A percentile compares a stretch with the other conserved stretches of the same genome.
Evolutionary conservation across 192 early-diverging fungal species (phyloP).

Genomic region (Backusella circina): DNA sequence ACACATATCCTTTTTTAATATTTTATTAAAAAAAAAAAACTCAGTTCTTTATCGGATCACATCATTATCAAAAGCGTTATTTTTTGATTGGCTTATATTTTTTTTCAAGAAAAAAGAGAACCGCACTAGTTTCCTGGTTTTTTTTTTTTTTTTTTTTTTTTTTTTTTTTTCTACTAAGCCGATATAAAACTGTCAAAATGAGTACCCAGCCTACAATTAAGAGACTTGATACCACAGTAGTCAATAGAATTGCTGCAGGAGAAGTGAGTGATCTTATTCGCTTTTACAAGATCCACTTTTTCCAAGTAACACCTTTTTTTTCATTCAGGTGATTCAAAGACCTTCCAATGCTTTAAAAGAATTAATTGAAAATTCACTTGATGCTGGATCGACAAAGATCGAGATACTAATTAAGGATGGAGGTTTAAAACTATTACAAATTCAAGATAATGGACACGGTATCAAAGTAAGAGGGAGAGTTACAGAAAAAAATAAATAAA

Average conservation of each 20-base stretch:
- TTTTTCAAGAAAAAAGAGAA: no score
- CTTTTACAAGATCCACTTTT: neutral
- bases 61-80: no score
- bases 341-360: slow-evolving; percentile 97
- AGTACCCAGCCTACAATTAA: slow-evolving; percentile 51
- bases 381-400: slow-evolving; percentile 87
- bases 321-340: slow-evolving; percentile 81
- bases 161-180: neutral
- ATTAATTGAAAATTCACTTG: slow-evolving; percentile 93
- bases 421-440: slow-evolving; percentile 90
- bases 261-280: slow-evolving; percentile 55
- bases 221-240: slow-evolving; percentile 79
- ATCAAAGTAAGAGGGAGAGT: slow-evolving; percentile 51
- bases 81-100: neutral
- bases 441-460: slow-evolving; percentile 94
- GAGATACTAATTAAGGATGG: slow-evolving; percentile 84
- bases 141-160: neutral
- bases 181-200: neutral
- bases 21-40: no score
- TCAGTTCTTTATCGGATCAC: no score
- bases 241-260: slow-evolving; percentile 97
- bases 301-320: neutral
- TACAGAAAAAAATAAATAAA: neutral
- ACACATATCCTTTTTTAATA: no score
- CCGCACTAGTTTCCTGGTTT: no score